Conservation (phyloP, 2,329 filamentous ascomycete genomes). For the Endoconidiophora polonica region DNA sequence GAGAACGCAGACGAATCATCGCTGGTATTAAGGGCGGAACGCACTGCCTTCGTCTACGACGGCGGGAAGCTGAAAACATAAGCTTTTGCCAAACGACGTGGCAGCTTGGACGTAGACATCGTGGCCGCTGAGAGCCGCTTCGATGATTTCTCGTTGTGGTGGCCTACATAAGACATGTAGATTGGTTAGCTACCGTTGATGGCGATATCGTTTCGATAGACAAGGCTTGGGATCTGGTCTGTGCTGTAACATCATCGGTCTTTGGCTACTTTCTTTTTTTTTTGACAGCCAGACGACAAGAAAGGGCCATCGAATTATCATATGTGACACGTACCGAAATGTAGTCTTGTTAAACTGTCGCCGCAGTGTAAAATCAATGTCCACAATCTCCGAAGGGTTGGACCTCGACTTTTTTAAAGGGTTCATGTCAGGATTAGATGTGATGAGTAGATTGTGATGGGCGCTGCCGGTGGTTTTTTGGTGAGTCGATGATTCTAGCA, state of each 20-base stretch:
- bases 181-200: background rate
- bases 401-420: background rate
- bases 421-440: background rate
- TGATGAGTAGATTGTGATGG: too few relatives aligned
- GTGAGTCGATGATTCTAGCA: too few relatives aligned
- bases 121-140: constrained; percentile 59
- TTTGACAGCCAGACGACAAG: background rate
- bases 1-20: too few relatives aligned
- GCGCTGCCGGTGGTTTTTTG: too few relatives aligned
- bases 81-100: constrained; percentile 78
- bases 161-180: constrained; percentile 34
- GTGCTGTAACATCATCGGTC: background rate
- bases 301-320: background rate
- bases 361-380: constrained; percentile 59
- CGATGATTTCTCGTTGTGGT: constrained; percentile 74
- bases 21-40: constrained; percentile 19
- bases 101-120: constrained; percentile 92
- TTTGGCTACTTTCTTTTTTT: background rate
- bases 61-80: constrained; percentile 85
- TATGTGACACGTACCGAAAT: constrained; percentile 42
- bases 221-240: background rate
- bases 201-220: background rate
- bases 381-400: constrained; percentile 18
- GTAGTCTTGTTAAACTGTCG: constrained; percentile 55
- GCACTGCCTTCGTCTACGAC: constrained; percentile 72